phyloP scores from a whole-genome alignment of 148 eudicot species.

The Pouteria glomerata region DNA sequence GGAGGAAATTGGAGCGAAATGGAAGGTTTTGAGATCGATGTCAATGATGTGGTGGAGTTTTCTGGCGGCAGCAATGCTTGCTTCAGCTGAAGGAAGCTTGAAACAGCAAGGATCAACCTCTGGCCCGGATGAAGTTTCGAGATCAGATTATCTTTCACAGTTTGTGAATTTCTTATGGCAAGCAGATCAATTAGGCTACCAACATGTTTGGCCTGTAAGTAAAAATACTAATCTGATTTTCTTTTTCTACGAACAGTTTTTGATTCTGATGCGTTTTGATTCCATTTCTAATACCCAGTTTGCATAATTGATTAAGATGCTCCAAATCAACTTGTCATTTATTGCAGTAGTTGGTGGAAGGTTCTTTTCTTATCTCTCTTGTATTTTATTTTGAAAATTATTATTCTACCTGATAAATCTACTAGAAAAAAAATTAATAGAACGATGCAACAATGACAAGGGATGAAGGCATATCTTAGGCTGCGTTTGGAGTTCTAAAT shows the following conservation, averaged over 20 bases:
- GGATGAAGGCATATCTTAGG: no score
- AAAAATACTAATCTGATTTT: neutral
- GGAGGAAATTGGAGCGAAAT: constrained; percentile 18
- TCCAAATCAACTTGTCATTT: neutral
- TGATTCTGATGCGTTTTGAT: neutral
- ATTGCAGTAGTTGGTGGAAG: neutral
- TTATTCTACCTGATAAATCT: no score
- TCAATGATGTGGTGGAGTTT: constrained; percentile 35
- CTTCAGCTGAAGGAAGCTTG: constrained; percentile 59
- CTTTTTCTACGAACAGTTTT: neutral
- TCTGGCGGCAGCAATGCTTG: constrained; percentile 43
- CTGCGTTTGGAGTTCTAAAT: no score
- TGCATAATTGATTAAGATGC: neutral
- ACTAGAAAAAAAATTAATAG: no score
- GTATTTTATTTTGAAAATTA: no score
- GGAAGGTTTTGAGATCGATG: constrained; percentile 42
- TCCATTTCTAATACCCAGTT: neutral
- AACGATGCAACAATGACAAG: no score
- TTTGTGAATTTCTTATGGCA: constrained; percentile 55
- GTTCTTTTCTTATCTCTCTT: no score
- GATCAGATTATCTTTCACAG: constrained; percentile 12
- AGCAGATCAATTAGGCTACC: constrained; percentile 50
- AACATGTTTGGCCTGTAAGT: constrained; percentile 94
- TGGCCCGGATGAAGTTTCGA: constrained; percentile 4
- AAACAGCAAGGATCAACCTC: constrained; percentile 9